These are phyloP conservation scores for Phlebiopsis flavidoalba DNA, from an alignment of 768 basidiomycete species.

Conservation along the genomic window DNA sequence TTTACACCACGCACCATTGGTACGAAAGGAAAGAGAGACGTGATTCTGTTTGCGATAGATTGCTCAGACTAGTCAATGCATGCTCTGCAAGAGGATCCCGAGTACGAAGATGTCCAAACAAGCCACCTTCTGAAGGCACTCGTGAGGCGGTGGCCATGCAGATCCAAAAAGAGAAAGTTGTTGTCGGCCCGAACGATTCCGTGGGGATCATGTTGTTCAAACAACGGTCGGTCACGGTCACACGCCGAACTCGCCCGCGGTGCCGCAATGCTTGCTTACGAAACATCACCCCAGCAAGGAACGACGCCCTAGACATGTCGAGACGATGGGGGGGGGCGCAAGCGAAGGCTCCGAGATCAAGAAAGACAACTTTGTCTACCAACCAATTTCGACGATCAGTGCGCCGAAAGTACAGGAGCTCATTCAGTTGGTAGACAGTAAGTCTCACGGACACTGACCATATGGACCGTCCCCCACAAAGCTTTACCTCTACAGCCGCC, in stretches of 20 bases:
- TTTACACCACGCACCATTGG: conserved; percentile 41
- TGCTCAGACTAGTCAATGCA: conserved; percentile 92
- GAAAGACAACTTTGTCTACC: conserved; percentile 65
- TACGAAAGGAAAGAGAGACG: conserved; percentile 76
- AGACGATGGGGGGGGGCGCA: conserved; percentile 30
- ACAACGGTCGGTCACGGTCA: conserved; percentile 63
- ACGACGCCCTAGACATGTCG: conserved; percentile 26
- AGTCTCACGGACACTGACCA: not conserved
- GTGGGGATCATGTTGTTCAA: conserved; percentile 93
- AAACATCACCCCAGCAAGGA: no score
- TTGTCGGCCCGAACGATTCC: conserved; percentile 82
- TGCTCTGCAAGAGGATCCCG: conserved; percentile 55
- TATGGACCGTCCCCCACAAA: not conserved
- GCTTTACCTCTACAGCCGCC: conserved; percentile 41
- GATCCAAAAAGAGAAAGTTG: conserved; percentile 86
- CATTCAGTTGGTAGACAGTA: conserved; percentile 74
- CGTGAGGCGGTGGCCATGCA: conserved; percentile 79
- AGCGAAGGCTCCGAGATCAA: conserved; percentile 55
- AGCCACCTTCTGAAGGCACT: conserved; percentile 78
- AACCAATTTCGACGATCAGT: conserved; percentile 70
- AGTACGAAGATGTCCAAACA: conserved; percentile 60
- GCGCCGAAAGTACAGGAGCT: conserved; percentile 80
- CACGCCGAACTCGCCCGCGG: not conserved
- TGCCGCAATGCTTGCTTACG: not conserved
- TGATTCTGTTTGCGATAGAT: conserved; percentile 94